Evolutionary conservation across 2,329 filamentous ascomycete species (phyloP), one percentile per base, ranked within the genome.

Genomic region (Penicillium griseofulvum): DNA sequence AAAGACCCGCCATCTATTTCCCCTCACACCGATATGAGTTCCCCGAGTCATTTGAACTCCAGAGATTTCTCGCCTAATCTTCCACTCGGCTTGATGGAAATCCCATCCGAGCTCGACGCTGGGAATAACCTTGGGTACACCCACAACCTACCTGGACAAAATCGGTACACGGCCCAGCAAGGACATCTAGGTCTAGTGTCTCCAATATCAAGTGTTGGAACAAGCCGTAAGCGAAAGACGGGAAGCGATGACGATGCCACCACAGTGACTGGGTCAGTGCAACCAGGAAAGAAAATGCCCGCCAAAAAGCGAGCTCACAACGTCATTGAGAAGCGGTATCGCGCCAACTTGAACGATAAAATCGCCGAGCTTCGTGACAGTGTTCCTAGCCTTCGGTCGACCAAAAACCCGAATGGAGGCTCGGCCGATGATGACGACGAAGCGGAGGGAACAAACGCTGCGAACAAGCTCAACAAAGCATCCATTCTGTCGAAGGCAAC

Each of bases 391-490:
- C 78, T 97, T 54, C 86, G 92, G 46, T 89, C 91, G 84, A 86
- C 86, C 36, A 90, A 89, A 76, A 45, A 78, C 79, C 55, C 63
- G 8, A 69, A 67, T 50, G 69, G 65, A 10, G 65, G 64, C 17
- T 60, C 65, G 2, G 53, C 66, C 10, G 87, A 85, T 37, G 90
- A 93, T 63, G 85, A 88, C 34, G 90, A 95, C 62, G 90, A 94
- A 55, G 80, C 88, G 16, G 87, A 95, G 65, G 91, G 91, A 49
- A 78, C 94, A 49, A 88, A 91, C 2, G 89, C 91, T 0, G 91
- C 91, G 6, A 92, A 95, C 76, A 97, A 97, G 74, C 80, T 97
- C 28, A 97, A 97, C 79, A 97, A 97, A 74, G 93, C 93, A n/a
- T 97, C 92, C 2, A 91, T 97, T 48, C 77, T 97, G 41, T 92